phyloP scores from a whole-genome alignment of 2,329 filamentous ascomycete species.

The Diaporthe sp. region DNA sequence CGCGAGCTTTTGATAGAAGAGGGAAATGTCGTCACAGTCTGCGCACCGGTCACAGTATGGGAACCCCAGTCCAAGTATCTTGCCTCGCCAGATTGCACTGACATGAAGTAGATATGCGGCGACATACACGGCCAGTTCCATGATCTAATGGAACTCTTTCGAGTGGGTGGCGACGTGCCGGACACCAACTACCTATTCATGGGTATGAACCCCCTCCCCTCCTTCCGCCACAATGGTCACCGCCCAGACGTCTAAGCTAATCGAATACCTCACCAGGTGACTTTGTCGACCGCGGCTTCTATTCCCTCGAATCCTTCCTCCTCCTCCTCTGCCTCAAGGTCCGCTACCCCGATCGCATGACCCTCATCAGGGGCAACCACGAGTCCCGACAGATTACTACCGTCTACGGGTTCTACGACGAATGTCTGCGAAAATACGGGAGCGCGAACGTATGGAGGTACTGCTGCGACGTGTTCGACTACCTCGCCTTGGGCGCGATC shows the following conservation, averaged over 20 bases:
- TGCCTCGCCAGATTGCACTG: neutral
- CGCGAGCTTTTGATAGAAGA: slow-evolving; percentile 97
- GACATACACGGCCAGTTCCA: slow-evolving; percentile 98
- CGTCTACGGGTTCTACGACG: slow-evolving; percentile 98
- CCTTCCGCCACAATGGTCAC: neutral
- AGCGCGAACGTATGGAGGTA: slow-evolving; percentile 97
- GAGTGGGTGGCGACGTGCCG: slow-evolving; percentile 92
- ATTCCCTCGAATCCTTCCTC: slow-evolving; percentile 96
- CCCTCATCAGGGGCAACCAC: slow-evolving; percentile 93
- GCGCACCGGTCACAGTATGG: slow-evolving; percentile 90
- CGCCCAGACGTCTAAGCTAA: slow-evolving; percentile 27
- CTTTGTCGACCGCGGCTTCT: slow-evolving; percentile 98
- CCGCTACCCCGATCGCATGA: slow-evolving; percentile 96
- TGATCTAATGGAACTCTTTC: slow-evolving; percentile 95
- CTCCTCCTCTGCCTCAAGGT: slow-evolving; percentile 97
- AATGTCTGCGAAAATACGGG: slow-evolving; percentile 95
- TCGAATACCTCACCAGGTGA: slow-evolving; percentile 71
- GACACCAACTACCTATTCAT: slow-evolving; percentile 98
- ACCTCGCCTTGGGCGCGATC: slow-evolving; percentile 89
- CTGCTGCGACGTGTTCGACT: slow-evolving; percentile 98
- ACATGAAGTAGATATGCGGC: slow-evolving; percentile 80
- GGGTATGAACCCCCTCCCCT: slow-evolving; percentile 67
- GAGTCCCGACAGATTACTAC: slow-evolving; percentile 97
- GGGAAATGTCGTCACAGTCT: slow-evolving; percentile 95
- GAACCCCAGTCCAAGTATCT: neutral